These are phyloP conservation scores for Zea mays DNA, from an alignment of 176 grass and related monocot genomes.

Conservation along the genomic window DNA sequence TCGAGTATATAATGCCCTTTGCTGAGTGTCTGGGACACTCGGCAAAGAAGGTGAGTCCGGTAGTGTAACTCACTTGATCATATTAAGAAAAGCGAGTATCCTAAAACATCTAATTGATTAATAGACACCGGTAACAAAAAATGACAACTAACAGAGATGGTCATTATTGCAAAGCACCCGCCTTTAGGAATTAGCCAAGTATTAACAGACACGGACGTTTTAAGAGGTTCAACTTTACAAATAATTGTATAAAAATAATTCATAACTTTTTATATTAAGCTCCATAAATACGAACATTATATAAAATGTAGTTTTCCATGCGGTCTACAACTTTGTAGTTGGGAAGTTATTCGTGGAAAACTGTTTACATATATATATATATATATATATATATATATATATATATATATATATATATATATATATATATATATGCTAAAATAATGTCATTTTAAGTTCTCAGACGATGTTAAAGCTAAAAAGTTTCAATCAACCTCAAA, in stretches of 20 bases:
- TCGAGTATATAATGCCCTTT: no score
- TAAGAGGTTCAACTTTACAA: no score
- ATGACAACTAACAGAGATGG: neutral
- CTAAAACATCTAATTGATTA: neutral
- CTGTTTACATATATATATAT: no score
- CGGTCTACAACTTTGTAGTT: neutral
- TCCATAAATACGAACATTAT: neutral
- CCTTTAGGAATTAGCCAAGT: neutral
- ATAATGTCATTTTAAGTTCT: neutral
- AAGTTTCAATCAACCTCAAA: neutral
- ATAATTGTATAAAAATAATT: neutral
- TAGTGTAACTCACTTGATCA: no score
- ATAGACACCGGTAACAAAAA: neutral
- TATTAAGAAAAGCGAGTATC: neutral
- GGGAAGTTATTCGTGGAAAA: no score
- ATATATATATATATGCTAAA: neutral
- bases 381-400: no score
- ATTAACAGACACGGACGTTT: no score
- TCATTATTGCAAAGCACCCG: neutral
- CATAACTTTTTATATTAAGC: neutral
- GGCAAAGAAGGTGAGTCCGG: no score
- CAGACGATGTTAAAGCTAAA: neutral
- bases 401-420: no score
- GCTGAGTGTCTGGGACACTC: no score
- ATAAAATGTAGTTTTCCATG: neutral